Evolutionary conservation across 1,139 yeast species (phyloP), one percentile per base, ranked within the genome.

Genomic region (Kodamaea arcana): DNA sequence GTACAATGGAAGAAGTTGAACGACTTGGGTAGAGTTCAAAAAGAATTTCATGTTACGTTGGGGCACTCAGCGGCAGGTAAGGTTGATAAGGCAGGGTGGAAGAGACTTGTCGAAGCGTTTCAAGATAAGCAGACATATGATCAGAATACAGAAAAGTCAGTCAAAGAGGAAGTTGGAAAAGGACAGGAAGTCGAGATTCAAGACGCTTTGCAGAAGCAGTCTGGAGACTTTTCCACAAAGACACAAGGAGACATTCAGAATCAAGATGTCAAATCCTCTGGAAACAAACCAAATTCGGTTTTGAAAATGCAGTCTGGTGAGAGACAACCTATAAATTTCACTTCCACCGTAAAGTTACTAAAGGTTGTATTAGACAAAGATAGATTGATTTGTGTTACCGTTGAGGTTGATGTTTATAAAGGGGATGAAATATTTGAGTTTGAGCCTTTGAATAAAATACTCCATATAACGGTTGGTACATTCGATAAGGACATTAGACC

Each of bases 391-490:
- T 80, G 94, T 20, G 56, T 84, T 2, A 58, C 69, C 16, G 88
- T 78, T 1, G 62, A 64, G 4, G 44, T 80, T 3, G 27, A 53
- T 1, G 44, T 47, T 11, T 49, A 70, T 6, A 54, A 62, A 22
- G 56, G 51, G 1, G 44, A 51, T 1, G 33, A 56, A 1, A 41
- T 44, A 11, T 13, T 8, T 1, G 44, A 45, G 7, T 46, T 61
- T 58, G 32, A 44, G 2, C 40, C 56, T 4, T 58, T 72, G 2
- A 84, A 80, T 48, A 52, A 56, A 32, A 52, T 55, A 40, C 71
- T 83, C 0, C 98, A 92, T 54, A 74, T 90, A 21, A 90, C 98
- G 0, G 51, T 90, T 7, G 96, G 94, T 0, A 75, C 87, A 0
- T 55, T 65, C 4, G 50, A 62, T 4, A 58, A 62, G 0, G 65